Conservation (phyloP, 2,329 filamentous ascomycete species). For the Cladosporium austrohemisphaericum region DNA sequence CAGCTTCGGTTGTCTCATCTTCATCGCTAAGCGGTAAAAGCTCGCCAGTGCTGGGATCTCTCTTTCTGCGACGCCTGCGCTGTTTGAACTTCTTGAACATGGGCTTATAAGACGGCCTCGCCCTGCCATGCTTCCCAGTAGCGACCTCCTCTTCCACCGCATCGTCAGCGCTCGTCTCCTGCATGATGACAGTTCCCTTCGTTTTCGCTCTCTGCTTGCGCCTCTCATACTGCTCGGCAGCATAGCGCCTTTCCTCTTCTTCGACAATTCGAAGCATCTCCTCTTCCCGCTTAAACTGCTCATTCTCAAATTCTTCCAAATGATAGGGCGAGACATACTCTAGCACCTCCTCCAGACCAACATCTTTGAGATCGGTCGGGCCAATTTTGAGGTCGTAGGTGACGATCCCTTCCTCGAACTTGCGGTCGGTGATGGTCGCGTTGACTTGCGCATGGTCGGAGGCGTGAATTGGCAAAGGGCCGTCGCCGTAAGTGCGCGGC, state of each 20-base stretch:
- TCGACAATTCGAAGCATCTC: slow-evolving; percentile 23
- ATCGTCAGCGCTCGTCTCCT: slow-evolving; percentile 15
- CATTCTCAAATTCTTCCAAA: slow-evolving; percentile 33
- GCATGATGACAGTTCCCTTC: slow-evolving; percentile 20
- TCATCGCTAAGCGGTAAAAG: slow-evolving; percentile 27
- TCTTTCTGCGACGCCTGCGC: slow-evolving; percentile 25
- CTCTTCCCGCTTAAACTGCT: slow-evolving; percentile 28
- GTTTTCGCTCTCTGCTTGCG: slow-evolving; percentile 19
- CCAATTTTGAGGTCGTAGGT: slow-evolving; percentile 31
- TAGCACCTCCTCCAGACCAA: slow-evolving; percentile 30
- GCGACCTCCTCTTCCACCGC: slow-evolving; percentile 6
- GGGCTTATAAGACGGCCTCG: slow-evolving; percentile 32
- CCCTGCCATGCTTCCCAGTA: slow-evolving; percentile 24
- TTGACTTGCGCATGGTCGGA: slow-evolving; percentile 27
- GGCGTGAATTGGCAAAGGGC: slow-evolving; percentile 24
- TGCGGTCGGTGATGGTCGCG: slow-evolving; percentile 27
- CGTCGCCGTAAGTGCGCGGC: slow-evolving; percentile 11
- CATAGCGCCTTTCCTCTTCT: slow-evolving; percentile 21
- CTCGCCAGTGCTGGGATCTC: slow-evolving; percentile 28
- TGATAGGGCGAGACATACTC: slow-evolving; percentile 34
- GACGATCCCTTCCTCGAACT: slow-evolving; percentile 18
- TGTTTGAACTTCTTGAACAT: slow-evolving; percentile 19
- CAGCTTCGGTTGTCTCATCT: slow-evolving; percentile 12
- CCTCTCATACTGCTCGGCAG: slow-evolving; percentile 13
- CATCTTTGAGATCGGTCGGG: slow-evolving; percentile 22